Base-by-base conservation (phyloP, 257 asterid genomes). In the Salvia splendens region DNA sequence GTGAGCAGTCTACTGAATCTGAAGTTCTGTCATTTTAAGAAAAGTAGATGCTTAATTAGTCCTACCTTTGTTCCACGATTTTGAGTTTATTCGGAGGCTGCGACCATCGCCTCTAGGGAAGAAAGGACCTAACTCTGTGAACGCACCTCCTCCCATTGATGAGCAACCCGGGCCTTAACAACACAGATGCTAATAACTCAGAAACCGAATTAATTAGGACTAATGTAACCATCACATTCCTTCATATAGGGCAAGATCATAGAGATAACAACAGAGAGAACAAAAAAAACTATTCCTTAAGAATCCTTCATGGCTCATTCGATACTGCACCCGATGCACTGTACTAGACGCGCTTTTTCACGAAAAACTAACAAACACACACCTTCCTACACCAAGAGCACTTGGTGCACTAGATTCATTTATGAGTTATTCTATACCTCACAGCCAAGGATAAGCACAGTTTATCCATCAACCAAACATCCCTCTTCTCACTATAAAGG, bases 71-170 rank as follows among this genome's bases (percentile, higher is more conserved):
- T 93, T 93, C 97, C 96, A 93, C 7, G 99, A 88, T 71, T 80
- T 83, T 57, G 84, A 80, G 75, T 93, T 93, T 65, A 75, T 71
- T 16, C 78, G 79, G 52, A 93, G 96, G 64, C 89, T 88, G 68
- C 92, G 82, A 5, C 97, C 99, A 55, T 93, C 92, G 1, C 95
- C 96, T 61, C 59, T 75, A 28, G 99, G 97, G 74, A 79, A 93
- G 82, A 93, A 93, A 4, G 99, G 97, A 49, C 99, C 99, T 46
- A 93, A 67, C 64, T 90, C 99, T 1, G 99, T 93, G 82, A 93
- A 93, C 42, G 97, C 99, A 35, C 99, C 99, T 32, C 99, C 99
- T 16, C 99, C 99, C 36, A 93, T 35, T 15, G 99, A 93, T 14
- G 99, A 93, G 64, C 99, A 93, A 66, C 99, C 99, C 1, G 99